Evolutionary conservation across 2,329 filamentous ascomycete genomes (phyloP), one percentile per base, ranked within the genome.

Genomic region (Ceratocystis papillata): DNA sequence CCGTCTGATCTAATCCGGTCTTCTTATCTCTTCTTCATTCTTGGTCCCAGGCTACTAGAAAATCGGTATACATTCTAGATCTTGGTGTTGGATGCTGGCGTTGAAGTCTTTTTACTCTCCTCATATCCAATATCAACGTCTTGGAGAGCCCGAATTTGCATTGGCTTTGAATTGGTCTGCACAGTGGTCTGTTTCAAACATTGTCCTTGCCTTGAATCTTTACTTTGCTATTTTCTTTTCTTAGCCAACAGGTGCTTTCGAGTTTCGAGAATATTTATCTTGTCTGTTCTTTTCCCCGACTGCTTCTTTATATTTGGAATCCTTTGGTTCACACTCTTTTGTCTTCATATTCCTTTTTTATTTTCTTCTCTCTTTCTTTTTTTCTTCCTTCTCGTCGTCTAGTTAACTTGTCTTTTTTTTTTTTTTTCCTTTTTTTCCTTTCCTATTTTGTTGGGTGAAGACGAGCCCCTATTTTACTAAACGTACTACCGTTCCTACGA

Each of bases 401-500:
- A 59, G 63, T 64, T 67, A 46, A 60, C 8, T 48, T 64, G 48
- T 53, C 48, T 50, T 50, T 50, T 22, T 53, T 53, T 53, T 53
- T 22, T 25, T 25, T 2, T 53, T 12, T 4, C 4, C 10, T 25
- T 25, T 50, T 50, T 50, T 48, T 17, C n/a, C 10, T 25, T 59
- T 59, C 12, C 12, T 59, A 7, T 25, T 37, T 44, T 17, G n/a
- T 17, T 62, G n/a, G 41, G 12, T 22, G n/a, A 41, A 61, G 10
- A 62, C 10, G 25, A 61, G 30, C 28, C 48, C 48, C 48, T 53
- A 53, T 30, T 64, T 66, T 55, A 33, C 46, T 61, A 44, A 33
- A 33, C 25, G 7, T 22, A 63, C 46, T 48, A 41, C 37, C 37
- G 37, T 41, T 33, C 57, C 48, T 66, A 15, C 22, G 50, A 41